Evolutionary conservation across 257 asterid genomes (phyloP).

Genomic region (Przewalskia tangutica): DNA sequence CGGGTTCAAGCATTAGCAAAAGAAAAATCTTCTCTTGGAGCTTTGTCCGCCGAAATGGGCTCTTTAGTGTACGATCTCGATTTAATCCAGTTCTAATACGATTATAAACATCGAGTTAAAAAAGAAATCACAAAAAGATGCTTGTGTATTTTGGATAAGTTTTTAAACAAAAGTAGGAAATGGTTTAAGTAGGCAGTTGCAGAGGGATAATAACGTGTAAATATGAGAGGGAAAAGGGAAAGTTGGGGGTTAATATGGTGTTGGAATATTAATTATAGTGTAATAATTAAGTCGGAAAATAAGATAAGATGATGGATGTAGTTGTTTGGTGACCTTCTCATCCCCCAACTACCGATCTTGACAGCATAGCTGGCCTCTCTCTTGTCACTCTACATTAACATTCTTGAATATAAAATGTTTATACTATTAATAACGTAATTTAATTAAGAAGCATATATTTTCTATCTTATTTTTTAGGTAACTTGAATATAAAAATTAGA

Average conservation of each 20-base stretch:
- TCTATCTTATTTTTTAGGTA: too few species aligned
- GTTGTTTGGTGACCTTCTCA: slow-evolving; percentile 45
- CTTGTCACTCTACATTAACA: slow-evolving; percentile 12
- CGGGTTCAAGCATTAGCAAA: too few species aligned
- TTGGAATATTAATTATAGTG: neutral
- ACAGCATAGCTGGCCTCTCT: slow-evolving; percentile 26
- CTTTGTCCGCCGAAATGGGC: too few species aligned
- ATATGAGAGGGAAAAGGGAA: neutral
- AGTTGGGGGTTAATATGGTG: slow-evolving; percentile 7
- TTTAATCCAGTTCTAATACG: too few species aligned
- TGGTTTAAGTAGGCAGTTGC: neutral
- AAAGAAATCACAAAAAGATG: too few species aligned
- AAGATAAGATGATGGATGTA: slow-evolving; percentile 2
- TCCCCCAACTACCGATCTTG: slow-evolving; percentile 55
- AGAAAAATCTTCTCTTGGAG: too few species aligned
- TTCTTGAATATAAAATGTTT: too few species aligned
- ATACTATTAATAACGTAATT: too few species aligned
- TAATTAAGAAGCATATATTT: too few species aligned
- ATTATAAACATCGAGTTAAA: too few species aligned
- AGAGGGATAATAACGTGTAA: neutral
- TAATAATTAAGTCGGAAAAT: slow-evolving; percentile 7
- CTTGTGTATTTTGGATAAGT: neutral
- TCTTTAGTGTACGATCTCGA: too few species aligned
- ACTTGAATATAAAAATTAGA: too few species aligned
- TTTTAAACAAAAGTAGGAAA: neutral